phyloP scores from a whole-genome alignment of 805 yeast species.

The Zygosaccharomyces pseudorouxii region DNA sequence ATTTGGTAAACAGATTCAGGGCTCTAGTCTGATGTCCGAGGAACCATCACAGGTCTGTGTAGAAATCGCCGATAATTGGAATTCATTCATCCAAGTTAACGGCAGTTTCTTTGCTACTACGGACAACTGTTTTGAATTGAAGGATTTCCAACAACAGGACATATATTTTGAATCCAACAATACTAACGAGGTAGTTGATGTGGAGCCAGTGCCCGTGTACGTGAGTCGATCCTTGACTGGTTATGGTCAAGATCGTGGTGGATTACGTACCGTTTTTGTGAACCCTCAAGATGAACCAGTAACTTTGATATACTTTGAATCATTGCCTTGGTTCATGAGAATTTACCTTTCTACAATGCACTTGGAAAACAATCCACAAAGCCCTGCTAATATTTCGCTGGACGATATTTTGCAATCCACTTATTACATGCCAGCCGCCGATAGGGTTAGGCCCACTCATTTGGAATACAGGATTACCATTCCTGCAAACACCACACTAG shows the following conservation, averaged over 20 bases:
- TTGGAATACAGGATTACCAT: constrained; percentile 61
- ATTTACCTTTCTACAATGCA: constrained; percentile 68
- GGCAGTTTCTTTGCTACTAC: constrained; percentile 32
- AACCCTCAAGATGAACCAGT: constrained; percentile 55
- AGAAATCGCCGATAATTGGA: constrained; percentile 47
- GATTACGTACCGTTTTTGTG: constrained; percentile 70
- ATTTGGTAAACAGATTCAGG: constrained; percentile 64
- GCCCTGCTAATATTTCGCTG: constrained; percentile 16
- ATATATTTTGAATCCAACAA: constrained; percentile 39
- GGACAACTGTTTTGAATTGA: constrained; percentile 38
- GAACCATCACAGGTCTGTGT: constrained; percentile 39
- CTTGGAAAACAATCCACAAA: constrained; percentile 31
- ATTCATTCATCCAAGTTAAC: constrained; percentile 33
- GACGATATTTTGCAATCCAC: constrained; percentile 45
- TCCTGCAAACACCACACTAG: constrained; percentile 59
- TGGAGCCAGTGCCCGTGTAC: constrained; percentile 53
- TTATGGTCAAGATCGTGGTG: constrained; percentile 86
- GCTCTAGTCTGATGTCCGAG: constrained; percentile 56
- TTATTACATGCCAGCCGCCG: constrained; percentile 71
- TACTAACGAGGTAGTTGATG: constrained; percentile 40
- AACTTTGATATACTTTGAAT: constrained; percentile 62
- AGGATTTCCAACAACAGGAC: constrained; percentile 28
- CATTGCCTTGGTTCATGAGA: constrained; percentile 91
- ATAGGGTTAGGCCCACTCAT: constrained; percentile 77
- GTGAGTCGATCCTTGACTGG: constrained; percentile 89